These are phyloP conservation scores for Gaertneriomyces semiglobifer DNA, from an alignment of 192 early-diverging fungal genomes.

Conservation along the genomic window DNA sequence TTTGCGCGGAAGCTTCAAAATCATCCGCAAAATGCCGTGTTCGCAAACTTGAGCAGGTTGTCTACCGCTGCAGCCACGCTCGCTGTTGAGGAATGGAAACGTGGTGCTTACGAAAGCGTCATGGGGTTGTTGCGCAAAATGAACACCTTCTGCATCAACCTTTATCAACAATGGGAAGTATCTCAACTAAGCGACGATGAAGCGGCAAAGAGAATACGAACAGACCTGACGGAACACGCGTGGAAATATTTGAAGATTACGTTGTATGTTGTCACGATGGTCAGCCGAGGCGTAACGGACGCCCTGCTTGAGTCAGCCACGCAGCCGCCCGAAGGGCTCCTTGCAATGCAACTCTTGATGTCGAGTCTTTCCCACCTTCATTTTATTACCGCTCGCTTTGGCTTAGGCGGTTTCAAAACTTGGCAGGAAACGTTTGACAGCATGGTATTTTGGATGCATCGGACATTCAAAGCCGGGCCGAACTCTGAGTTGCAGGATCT, in stretches of 20 bases:
- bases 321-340: neutral
- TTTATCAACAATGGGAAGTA: neutral
- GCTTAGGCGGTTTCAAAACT: conserved; percentile 17
- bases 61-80: neutral
- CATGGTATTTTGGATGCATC: conserved; percentile 13
- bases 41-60: neutral
- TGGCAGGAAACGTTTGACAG: conserved; percentile 19
- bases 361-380: conserved; percentile 18
- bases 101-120: neutral
- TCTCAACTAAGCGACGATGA: neutral
- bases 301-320: conserved; percentile 3
- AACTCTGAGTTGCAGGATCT: neutral
- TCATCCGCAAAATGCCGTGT: neutral
- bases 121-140: neutral
- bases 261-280: conserved; percentile 10
- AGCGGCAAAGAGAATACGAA: neutral
- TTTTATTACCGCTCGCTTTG: conserved; percentile 26
- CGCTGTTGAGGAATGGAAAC: conserved; percentile 2
- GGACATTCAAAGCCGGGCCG: neutral
- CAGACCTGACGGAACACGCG: neutral
- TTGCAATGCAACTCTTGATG: neutral
- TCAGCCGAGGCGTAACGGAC: conserved; percentile 5
- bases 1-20: neutral
- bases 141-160: neutral
- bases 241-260: conserved; percentile 25